A percentile compares a stretch with the other conserved stretches of the same genome.
Evolutionary conservation across 306 rosid genomes (phyloP).

Genomic region (Lathyrus oleraceus): DNA sequence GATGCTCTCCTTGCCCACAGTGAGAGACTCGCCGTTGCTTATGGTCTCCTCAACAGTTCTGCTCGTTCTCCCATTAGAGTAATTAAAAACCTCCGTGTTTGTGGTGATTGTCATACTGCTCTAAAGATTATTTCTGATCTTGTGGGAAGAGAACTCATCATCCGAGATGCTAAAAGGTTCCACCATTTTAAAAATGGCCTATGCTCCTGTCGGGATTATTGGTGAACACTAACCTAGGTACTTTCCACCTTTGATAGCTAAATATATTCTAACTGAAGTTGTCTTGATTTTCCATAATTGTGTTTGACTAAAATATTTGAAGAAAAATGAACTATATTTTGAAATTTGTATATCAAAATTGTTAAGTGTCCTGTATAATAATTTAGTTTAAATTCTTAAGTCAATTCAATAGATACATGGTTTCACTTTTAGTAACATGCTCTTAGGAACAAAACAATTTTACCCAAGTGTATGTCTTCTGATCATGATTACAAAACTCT

Average conservation of each 20-base stretch:
- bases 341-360: neutral
- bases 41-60: conserved; percentile 68
- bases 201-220: conserved; percentile 52
- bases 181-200: conserved; percentile 47
- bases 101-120: conserved; percentile 26
- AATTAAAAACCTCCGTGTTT: conserved; percentile 41
- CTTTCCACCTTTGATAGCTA: conserved; percentile 11
- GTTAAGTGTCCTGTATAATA: neutral
- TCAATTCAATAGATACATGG: neutral
- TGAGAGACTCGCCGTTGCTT: conserved; percentile 80
- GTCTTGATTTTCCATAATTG: neutral
- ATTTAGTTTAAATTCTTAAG: neutral
- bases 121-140: conserved; percentile 19
- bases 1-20: conserved; percentile 84
- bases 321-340: neutral
- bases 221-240: conserved; percentile 48
- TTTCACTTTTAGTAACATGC: conserved; percentile 3
- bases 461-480: neutral
- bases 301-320: neutral
- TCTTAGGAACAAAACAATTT: neutral
- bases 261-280: neutral
- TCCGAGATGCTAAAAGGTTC: conserved; percentile 23
- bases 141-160: conserved; percentile 29
- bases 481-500: neutral
- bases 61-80: conserved; percentile 67